phyloP scores from a whole-genome alignment of 176 grass and related monocot species.

The Carex pumila region DNA sequence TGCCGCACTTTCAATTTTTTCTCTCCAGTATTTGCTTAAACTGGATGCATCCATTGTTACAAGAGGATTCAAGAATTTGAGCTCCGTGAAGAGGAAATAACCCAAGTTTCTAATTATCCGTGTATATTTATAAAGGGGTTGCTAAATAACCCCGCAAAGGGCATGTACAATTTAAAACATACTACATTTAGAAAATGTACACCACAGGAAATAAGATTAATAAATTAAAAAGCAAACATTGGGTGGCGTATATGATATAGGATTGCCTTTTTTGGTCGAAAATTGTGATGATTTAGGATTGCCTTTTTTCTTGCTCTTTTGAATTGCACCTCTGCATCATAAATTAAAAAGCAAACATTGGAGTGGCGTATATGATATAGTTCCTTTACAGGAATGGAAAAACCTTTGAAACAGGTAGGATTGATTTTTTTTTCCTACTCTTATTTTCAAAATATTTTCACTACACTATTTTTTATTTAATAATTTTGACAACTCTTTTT shows the following conservation, averaged over 20 bases:
- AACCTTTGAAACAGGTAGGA: neutral
- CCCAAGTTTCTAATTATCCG: too few species aligned
- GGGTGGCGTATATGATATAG: too few species aligned
- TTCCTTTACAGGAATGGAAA: neutral
- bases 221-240: too few species aligned
- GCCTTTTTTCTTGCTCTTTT: neutral
- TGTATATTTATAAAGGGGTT: too few species aligned
- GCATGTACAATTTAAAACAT: neutral
- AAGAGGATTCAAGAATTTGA: neutral
- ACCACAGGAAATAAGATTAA: neutral
- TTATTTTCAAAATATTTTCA: too few species aligned
- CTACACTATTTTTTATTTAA: too few species aligned
- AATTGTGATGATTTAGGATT: neutral
- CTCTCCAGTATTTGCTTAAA: neutral
- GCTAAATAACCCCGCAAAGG: neutral
- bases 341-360: neutral
- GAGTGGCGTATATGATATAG: neutral
- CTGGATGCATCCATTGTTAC: neutral
- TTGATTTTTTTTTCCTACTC: too few species aligned
- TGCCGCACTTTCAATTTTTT: neutral
- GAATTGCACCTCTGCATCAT: neutral
- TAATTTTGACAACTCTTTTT: too few species aligned
- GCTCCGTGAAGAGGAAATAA: too few species aligned
- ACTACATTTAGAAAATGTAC: neutral
- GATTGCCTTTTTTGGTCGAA: neutral